Evolutionary conservation across 371 early-diverging fungal species (phyloP).

Genomic region (Mycotypha africana): DNA sequence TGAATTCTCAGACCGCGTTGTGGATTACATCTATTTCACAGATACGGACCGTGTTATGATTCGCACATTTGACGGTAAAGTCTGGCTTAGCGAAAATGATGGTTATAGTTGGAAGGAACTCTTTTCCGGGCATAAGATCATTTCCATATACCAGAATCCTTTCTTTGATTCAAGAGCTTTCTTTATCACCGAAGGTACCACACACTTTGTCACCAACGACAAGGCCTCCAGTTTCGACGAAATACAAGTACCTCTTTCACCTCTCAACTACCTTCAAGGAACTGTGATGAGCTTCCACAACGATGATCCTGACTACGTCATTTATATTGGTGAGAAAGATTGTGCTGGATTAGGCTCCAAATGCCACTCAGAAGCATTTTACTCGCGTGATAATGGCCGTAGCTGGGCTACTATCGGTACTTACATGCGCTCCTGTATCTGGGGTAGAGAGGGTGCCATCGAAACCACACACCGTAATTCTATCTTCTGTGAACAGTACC

Average conservation of each 20-base stretch:
- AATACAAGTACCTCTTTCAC: slow-evolving; percentile 51
- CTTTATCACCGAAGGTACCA: slow-evolving; percentile 58
- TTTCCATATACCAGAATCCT: slow-evolving; percentile 63
- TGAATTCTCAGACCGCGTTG: slow-evolving; percentile 43
- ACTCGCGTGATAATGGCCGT: slow-evolving; percentile 66
- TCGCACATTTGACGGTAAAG: slow-evolving; percentile 48
- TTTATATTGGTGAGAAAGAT: slow-evolving; percentile 65
- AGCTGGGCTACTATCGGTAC: slow-evolving; percentile 65
- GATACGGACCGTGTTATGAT: slow-evolving; percentile 52
- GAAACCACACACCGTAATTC: slow-evolving; percentile 37
- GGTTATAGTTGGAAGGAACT: slow-evolving; percentile 67
- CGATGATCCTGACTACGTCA: slow-evolving; percentile 64
- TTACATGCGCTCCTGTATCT: slow-evolving; percentile 74
- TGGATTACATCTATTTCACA: slow-evolving; percentile 64
- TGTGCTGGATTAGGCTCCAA: slow-evolving; percentile 35
- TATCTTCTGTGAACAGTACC: slow-evolving; percentile 70
- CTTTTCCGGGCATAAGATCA: slow-evolving; percentile 31
- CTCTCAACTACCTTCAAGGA: slow-evolving; percentile 43
- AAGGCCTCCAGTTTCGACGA: slow-evolving; percentile 57
- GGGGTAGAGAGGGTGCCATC: slow-evolving; percentile 65
- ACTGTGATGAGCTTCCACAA: slow-evolving; percentile 80
- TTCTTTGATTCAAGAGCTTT: slow-evolving; percentile 66
- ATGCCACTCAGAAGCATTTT: slow-evolving; percentile 72
- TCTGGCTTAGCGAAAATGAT: slow-evolving; percentile 68
- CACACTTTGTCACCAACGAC: slow-evolving; percentile 66